These are phyloP conservation scores for Laguncularia racemosa DNA, from an alignment of 345 rosid species.

Conservation along the genomic window DNA sequence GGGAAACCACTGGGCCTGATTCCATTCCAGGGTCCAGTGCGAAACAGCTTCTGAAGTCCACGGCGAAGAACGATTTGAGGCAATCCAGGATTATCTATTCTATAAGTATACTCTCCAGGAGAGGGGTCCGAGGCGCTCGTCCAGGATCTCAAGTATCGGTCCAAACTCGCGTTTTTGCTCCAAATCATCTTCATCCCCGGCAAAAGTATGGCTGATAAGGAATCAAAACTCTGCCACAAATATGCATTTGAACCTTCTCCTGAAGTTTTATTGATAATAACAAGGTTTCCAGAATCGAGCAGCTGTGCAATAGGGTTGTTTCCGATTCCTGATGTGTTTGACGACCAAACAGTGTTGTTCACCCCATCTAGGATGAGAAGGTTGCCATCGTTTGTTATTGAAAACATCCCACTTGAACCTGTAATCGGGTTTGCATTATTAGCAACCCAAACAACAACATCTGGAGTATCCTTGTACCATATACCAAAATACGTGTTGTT, in stretches of 20 bases:
- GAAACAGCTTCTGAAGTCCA: not conserved
- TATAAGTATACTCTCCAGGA: slow-evolving; percentile 2
- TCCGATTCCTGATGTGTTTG: slow-evolving; percentile 14
- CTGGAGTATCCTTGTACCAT: slow-evolving; percentile 25
- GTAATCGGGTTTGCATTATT: slow-evolving; percentile 23
- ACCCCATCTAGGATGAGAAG: slow-evolving; percentile 17
- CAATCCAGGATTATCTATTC: not conserved
- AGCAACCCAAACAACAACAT: slow-evolving; percentile 38
- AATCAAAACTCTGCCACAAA: slow-evolving; percentile 51
- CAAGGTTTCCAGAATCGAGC: slow-evolving; percentile 38
- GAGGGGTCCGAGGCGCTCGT: slow-evolving; percentile 2
- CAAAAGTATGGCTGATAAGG: slow-evolving; percentile 28
- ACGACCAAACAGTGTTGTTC: slow-evolving; percentile 25
- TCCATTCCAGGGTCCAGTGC: slow-evolving; percentile 8
- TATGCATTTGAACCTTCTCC: not conserved
- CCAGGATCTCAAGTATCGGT: slow-evolving; percentile 3
- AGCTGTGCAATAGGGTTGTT: slow-evolving; percentile 21
- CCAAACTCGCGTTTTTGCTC: slow-evolving; percentile 4
- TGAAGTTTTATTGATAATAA: slow-evolving; percentile 16
- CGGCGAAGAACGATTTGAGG: not conserved
- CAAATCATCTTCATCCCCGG: slow-evolving; percentile 36
- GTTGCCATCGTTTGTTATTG: slow-evolving; percentile 24
- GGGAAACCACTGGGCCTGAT: slow-evolving; percentile 5
- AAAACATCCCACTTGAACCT: slow-evolving; percentile 13
- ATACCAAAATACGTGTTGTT: slow-evolving; percentile 23